A percentile compares a stretch with the other conserved stretches of the same genome.
Conservation (phyloP, 257 asterid species). For the Solanum arcanum region DNA sequence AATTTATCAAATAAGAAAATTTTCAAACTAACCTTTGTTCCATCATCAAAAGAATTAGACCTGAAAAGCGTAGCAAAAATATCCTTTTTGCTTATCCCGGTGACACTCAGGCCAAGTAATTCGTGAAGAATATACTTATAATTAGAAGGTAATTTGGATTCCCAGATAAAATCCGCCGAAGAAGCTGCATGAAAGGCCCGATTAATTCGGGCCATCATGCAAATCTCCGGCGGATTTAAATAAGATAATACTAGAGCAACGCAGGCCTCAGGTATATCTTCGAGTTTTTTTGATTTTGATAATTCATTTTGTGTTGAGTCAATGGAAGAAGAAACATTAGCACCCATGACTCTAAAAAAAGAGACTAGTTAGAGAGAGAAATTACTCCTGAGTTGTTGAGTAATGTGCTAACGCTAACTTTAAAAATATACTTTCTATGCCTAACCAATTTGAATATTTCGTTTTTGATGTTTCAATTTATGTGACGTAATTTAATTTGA, state of each 20-base stretch:
- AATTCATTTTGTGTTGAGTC: constrained; percentile 2
- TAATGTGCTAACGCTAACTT: background rate
- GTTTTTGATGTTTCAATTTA: too few relatives aligned
- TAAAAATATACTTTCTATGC: background rate
- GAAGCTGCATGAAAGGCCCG: constrained; percentile 67
- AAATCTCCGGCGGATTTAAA: constrained; percentile 74
- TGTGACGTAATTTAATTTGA: too few relatives aligned
- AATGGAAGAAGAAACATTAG: constrained; percentile 36
- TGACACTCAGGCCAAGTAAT: constrained; percentile 16
- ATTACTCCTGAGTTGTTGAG: background rate
- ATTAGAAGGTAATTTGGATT: constrained; percentile 53
- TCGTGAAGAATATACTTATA: constrained; percentile 31
- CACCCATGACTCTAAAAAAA: constrained; percentile 35
- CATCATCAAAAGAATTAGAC: constrained; percentile 44
- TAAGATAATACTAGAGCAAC: constrained; percentile 56
- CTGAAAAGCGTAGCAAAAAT: constrained; percentile 44
- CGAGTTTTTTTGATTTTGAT: constrained; percentile 30
- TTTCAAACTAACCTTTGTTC: constrained; percentile 42
- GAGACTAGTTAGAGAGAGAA: background rate
- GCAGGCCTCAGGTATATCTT: constrained; percentile 80
- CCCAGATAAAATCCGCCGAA: constrained; percentile 82
- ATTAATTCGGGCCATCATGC: constrained; percentile 58
- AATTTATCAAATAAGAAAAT: too few relatives aligned
- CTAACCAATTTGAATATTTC: background rate
- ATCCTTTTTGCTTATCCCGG: constrained; percentile 38